These are phyloP conservation scores for Cinnamomum chago DNA, from an alignment of 164 flowering plant species.

Conservation along the genomic window DNA sequence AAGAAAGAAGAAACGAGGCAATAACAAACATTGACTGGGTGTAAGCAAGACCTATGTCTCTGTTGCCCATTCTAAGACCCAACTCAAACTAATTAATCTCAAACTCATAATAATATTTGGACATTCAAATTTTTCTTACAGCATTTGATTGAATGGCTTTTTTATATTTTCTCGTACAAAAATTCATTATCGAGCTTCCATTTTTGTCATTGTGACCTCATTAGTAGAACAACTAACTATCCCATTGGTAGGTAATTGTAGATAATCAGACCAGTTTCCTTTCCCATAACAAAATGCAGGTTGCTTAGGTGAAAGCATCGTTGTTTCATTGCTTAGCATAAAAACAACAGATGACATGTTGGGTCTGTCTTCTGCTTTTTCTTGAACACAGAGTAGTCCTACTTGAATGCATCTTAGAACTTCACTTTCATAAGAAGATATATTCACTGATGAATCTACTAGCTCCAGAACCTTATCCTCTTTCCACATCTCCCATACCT, in stretches of 20 bases:
- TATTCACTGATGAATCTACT: not conserved
- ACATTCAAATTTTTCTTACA: too few relatives aligned
- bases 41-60: too few relatives aligned
- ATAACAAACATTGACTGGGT: too few relatives aligned
- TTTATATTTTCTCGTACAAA: too few relatives aligned
- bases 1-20: too few relatives aligned
- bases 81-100: too few relatives aligned
- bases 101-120: too few relatives aligned
- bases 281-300: conserved; percentile 3
- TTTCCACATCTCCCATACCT: conserved; percentile 15
- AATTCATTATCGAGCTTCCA: conserved; percentile 2
- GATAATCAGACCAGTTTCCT: not conserved
- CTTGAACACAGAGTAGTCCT: conserved; percentile 15
- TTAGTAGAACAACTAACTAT: not conserved
- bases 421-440: not conserved
- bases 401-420: conserved; percentile 15
- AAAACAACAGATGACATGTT: conserved; percentile 6
- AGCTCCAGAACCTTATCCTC: conserved; percentile 9
- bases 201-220: not conserved
- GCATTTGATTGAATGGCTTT: too few relatives aligned
- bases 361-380: conserved; percentile 11
- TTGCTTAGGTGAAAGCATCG: conserved; percentile 18
- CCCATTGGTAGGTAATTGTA: not conserved
- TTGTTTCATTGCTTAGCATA: conserved; percentile 20
- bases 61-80: too few relatives aligned